Conservation (phyloP, 2,329 filamentous ascomycete species). For the Trichoderma afroharzianum region DNA sequence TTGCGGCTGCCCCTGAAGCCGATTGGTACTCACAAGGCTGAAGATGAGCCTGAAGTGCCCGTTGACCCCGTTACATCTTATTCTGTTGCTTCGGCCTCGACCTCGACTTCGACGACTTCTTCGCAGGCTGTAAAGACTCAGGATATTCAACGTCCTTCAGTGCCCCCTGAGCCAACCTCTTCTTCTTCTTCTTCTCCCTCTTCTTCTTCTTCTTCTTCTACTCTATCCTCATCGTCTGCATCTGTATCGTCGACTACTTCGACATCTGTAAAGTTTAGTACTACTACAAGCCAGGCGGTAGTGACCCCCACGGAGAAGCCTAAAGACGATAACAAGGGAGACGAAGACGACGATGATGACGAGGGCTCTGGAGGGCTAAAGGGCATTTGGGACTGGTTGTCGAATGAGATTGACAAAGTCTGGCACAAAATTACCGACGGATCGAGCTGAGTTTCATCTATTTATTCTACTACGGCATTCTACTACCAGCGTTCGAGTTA, state of each 20-base stretch:
- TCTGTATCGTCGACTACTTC: conserved; percentile 15
- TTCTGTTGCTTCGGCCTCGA: not conserved
- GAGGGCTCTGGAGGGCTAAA: conserved; percentile 26
- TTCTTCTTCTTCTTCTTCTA: not conserved
- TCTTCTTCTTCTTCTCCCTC: not conserved
- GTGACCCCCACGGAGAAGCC: not conserved
- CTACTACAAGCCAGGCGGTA: not conserved
- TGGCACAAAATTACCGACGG: conserved; percentile 43
- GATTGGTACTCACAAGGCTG: conserved; percentile 57
- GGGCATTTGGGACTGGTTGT: conserved; percentile 50
- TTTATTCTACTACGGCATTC: not conserved
- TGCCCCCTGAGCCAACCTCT: not conserved
- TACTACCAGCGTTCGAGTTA: not conserved
- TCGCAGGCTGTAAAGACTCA: conserved; percentile 14
- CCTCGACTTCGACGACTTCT: not conserved
- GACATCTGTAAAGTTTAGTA: not conserved
- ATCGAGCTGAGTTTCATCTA: not conserved
- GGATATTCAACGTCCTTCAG: conserved; percentile 14
- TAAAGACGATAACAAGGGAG: conserved; percentile 17
- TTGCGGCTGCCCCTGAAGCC: conserved; percentile 66
- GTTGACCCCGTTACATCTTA: conserved; percentile 45
- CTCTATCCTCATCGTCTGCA: conserved; percentile 18
- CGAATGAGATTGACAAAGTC: conserved; percentile 42
- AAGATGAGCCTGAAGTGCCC: conserved; percentile 47
- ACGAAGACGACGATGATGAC: conserved; percentile 20